These are phyloP conservation scores for Rhodocollybia butyracea DNA, from an alignment of 768 basidiomycete genomes.

Conservation along the genomic window DNA sequence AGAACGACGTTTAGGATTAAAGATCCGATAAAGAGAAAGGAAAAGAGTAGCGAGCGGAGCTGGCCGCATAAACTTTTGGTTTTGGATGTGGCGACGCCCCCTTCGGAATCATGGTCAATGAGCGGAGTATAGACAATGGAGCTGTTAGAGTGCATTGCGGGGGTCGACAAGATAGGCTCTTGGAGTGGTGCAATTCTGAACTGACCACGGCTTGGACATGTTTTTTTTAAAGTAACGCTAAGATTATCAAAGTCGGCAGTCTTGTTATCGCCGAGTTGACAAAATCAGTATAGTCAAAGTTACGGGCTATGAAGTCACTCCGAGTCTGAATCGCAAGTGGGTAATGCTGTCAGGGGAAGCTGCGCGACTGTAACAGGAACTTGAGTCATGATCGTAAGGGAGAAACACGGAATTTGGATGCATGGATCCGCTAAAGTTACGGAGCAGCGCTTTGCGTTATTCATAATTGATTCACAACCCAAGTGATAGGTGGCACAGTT, in stretches of 20 bases:
- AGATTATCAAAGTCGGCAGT: neutral
- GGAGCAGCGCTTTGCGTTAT: too few relatives aligned
- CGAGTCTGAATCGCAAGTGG: too few relatives aligned
- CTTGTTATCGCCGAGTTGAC: neutral
- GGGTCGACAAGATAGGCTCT: too few relatives aligned
- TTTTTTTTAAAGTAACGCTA: neutral
- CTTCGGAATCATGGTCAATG: neutral
- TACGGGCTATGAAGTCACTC: too few relatives aligned
- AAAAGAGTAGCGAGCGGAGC: neutral
- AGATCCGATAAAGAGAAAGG: neutral
- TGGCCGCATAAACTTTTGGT: neutral
- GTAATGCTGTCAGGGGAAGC: too few relatives aligned
- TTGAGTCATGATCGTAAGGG: too few relatives aligned
- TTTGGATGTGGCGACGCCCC: neutral
- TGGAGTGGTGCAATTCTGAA: neutral
- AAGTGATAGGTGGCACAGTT: too few relatives aligned
- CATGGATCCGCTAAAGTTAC: too few relatives aligned
- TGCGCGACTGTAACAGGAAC: too few relatives aligned
- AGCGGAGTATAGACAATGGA: constrained; percentile 1
- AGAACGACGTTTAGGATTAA: neutral
- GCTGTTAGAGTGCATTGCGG: neutral
- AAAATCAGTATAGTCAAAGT: too few relatives aligned
- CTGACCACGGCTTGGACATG: neutral
- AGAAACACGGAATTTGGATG: too few relatives aligned
- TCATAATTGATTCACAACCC: too few relatives aligned